Evolutionary conservation across 805 yeast genomes (phyloP).

Genomic region (Saccharomyces paradoxus): DNA sequence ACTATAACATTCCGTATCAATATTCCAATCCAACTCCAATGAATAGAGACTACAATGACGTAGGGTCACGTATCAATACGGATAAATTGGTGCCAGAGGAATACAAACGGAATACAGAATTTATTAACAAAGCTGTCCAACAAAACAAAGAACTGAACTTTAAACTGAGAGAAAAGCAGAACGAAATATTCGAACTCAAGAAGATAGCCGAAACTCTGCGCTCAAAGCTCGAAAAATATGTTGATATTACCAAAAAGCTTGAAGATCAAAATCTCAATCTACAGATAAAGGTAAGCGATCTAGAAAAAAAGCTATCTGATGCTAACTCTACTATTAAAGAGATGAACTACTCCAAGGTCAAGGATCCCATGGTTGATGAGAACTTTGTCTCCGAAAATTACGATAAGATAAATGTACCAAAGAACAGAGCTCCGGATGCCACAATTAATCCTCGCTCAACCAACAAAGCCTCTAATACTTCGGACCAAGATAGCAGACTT

Average conservation of each 20-base stretch:
- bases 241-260: not conserved
- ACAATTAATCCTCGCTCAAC: not conserved
- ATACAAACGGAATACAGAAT: slow-evolving; percentile 30
- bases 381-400: not conserved
- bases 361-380: not conserved
- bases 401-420: not conserved
- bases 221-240: not conserved
- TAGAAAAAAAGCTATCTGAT: not conserved
- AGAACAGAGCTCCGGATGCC: not conserved
- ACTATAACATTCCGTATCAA: slow-evolving; percentile 5
- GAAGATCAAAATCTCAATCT: not conserved
- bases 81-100: slow-evolving; percentile 30
- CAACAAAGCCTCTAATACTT: not conserved
- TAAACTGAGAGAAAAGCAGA: slow-evolving; percentile 26
- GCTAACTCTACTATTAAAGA: not conserved
- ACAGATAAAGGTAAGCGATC: not conserved
- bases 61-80: slow-evolving; percentile 1
- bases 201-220: not conserved
- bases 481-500: not conserved
- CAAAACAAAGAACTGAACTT: slow-evolving; percentile 32
- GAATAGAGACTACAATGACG: slow-evolving; percentile 1
- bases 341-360: not conserved
- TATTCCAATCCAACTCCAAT: slow-evolving; percentile 7
- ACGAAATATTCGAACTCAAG: slow-evolving; percentile 4
- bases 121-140: slow-evolving; percentile 32